These are phyloP conservation scores for Sclerotinia glacialis DNA, from an alignment of 2,329 filamentous ascomycete genomes.

Conservation along the genomic window DNA sequence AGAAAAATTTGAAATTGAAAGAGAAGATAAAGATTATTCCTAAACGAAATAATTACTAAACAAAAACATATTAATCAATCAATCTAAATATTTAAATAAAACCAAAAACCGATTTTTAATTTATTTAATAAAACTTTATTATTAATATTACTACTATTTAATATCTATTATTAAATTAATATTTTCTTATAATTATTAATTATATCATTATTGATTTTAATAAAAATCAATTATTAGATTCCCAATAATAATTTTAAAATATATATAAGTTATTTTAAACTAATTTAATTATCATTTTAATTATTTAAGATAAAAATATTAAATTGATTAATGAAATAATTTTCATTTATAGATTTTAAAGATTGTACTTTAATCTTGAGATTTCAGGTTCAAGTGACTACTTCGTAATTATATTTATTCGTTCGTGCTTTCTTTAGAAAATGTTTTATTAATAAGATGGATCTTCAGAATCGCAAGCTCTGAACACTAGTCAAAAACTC, in stretches of 20 bases:
- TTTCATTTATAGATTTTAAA: background rate
- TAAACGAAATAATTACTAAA: background rate
- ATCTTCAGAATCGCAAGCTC: background rate
- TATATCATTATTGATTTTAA: background rate
- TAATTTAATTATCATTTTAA: background rate
- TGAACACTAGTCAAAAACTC: background rate
- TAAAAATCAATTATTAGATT: background rate
- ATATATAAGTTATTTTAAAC: too few relatives aligned
- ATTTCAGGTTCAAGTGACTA: background rate
- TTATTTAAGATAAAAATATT: accelerated
- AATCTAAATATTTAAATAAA: background rate
- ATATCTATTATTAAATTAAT: background rate
- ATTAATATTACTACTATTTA: background rate
- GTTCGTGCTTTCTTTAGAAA: background rate
- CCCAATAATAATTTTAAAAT: too few relatives aligned
- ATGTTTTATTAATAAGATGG: background rate
- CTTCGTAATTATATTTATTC: too few relatives aligned
- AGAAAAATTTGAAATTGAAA: background rate
- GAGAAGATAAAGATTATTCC: background rate
- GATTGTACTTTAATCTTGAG: background rate
- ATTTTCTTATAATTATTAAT: background rate
- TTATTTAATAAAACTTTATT: background rate
- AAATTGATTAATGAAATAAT: background rate
- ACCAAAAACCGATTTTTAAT: background rate
- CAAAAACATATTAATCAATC: background rate